Evolutionary conservation across 257 asterid genomes (phyloP), one percentile per base, ranked within the genome.

Genomic region (Lycium barbarum): DNA sequence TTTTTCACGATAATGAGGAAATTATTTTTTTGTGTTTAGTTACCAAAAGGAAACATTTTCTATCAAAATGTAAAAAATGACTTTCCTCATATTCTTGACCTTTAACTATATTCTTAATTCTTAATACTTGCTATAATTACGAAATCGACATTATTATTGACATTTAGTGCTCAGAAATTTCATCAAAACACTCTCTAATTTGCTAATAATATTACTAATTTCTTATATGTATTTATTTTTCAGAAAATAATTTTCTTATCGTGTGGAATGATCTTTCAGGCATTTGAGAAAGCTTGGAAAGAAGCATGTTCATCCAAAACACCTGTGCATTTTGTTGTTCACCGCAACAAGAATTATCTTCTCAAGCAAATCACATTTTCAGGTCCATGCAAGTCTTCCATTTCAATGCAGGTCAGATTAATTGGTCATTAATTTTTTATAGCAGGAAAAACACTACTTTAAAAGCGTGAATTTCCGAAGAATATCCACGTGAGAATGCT

Each of bases 351-450:
- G 63, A 83, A 62, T 22, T 90, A 88, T 85, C 86, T 79, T 87
- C 86, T 90, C 7, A 90, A 89, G 59, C 89, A 86, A 9, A 83
- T 84, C 35, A 84, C 11, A 8, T 90, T 90, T 73, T 66, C 35
- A 7, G 93, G 93, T 38, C 91, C 93, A 54, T 89, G 93, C 84
- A 85, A 81, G 80, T 88, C 93, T 17, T 67, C 72, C 38, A 71
- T 90, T 15, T 80, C 68, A 84, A 14, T 88, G 59, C 88, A 73
- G 88, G 92, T 85, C 51, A 63, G 87, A 55, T 40, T 22, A n/a
- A 73, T 47, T 73, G 80, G 67, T 54, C 6, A 40, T 40, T 5
- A 40, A 3, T 40, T 40, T 40, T 40, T 40, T 40, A 40, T 40
- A 40, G 4, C 45, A 40, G 33, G 33, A 26, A 26, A 26, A 26